Evolutionary conservation across 495 filamentous ascomycete species (phyloP).

Genomic region (Aspergillus campestris): DNA sequence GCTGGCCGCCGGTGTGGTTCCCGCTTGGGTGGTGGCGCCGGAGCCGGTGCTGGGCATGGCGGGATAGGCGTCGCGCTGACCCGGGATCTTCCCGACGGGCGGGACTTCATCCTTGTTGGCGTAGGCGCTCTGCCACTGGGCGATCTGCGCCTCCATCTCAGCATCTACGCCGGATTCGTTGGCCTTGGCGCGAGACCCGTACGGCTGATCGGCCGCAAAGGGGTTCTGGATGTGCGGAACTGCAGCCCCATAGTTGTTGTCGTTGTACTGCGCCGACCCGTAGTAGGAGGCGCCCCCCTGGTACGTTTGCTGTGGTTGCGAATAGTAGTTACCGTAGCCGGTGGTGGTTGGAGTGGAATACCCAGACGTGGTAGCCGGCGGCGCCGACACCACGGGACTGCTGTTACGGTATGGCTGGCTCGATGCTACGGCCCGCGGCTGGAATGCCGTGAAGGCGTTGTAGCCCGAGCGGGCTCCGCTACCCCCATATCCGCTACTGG

Average conservation of each 20-base stretch:
- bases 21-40: conserved; percentile 34
- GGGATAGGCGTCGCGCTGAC: conserved; percentile 11
- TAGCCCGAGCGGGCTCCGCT: conserved; percentile 25
- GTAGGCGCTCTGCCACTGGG: conserved; percentile 95
- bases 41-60: conserved; percentile 14
- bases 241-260: conserved; percentile 43
- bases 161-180: conserved; percentile 56
- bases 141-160: conserved; percentile 86
- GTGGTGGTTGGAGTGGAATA: conserved; percentile 30
- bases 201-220: conserved; percentile 48
- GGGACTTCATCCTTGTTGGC: conserved; percentile 45
- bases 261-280: conserved; percentile 43
- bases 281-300: conserved; percentile 42
- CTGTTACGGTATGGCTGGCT: conserved; percentile 34
- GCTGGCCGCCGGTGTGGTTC: conserved; percentile 23
- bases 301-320: conserved; percentile 29
- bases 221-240: conserved; percentile 80
- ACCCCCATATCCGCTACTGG: conserved; percentile 26
- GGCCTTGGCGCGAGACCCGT: conserved; percentile 26
- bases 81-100: conserved; percentile 17
- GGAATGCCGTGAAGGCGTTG: conserved; percentile 48
- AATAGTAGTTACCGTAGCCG: conserved; percentile 29
- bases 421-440: conserved; percentile 55
- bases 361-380: conserved; percentile 31
- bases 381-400: conserved; percentile 35